Conservation (phyloP, 768 basidiomycete species). For the Clavulina sp. region DNA sequence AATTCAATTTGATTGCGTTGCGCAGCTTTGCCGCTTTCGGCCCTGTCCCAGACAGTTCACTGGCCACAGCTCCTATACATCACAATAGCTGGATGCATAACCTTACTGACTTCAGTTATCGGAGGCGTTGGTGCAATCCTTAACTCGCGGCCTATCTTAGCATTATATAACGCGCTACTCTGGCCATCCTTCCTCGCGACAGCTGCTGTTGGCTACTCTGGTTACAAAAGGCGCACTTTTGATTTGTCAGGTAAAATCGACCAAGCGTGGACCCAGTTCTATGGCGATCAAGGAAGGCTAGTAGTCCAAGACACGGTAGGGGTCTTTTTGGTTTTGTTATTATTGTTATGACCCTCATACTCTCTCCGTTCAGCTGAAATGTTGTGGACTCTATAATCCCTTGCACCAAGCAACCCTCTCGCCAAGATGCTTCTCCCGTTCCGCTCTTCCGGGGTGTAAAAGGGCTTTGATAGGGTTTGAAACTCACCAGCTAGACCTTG, state of each 20-base stretch:
- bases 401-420: conserved; percentile 43
- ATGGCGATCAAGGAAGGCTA: conserved; percentile 34
- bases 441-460: conserved; percentile 52
- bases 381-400: conserved; percentile 49
- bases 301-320: conserved; percentile 36
- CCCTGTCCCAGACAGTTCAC: too few species aligned
- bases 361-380: conserved; percentile 18
- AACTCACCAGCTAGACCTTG: conserved; percentile 25
- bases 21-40: too few species aligned
- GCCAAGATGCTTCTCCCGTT: conserved; percentile 40
- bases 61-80: too few species aligned
- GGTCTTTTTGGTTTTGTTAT: background rate
- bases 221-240: conserved; percentile 42
- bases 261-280: conserved; percentile 47
- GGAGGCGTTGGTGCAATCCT: conserved; percentile 45
- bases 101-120: conserved; percentile 39
- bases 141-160: conserved; percentile 49
- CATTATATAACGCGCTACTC: conserved; percentile 47
- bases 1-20: too few species aligned
- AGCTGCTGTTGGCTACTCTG: conserved; percentile 42
- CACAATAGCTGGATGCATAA: conserved; percentile 29
- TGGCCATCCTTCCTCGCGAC: conserved; percentile 44
- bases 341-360: background rate
- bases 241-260: conserved; percentile 50
- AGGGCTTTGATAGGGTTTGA: conserved; percentile 39